Conservation (phyloP, 1,139 yeast species). For the Debaryomycetaceae sp. region DNA sequence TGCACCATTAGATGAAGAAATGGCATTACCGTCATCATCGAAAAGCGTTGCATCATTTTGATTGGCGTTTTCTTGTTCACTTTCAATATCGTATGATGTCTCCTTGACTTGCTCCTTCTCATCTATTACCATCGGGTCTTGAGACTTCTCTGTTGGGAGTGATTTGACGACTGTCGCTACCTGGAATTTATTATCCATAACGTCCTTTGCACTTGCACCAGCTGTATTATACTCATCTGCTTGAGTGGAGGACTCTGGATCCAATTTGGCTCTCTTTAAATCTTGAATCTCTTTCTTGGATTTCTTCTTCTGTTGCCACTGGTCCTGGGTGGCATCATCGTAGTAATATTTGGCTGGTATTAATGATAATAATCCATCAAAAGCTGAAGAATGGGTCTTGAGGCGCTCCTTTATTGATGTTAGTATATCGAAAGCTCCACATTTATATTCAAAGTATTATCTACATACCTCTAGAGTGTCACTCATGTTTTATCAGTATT, state of each 20-base stretch:
- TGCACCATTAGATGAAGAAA: constrained; percentile 10
- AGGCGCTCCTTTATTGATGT: constrained; percentile 59
- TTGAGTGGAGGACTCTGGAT: constrained; percentile 55
- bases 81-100: constrained; percentile 7
- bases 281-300: constrained; percentile 60
- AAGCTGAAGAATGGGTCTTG: constrained; percentile 80
- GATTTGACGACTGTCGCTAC: constrained; percentile 57
- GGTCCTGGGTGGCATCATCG: constrained; percentile 75
- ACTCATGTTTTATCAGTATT: constrained; percentile 22
- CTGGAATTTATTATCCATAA: constrained; percentile 52
- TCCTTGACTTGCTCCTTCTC: constrained; percentile 14
- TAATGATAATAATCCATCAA: constrained; percentile 83
- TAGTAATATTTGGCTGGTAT: constrained; percentile 93
- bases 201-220: constrained; percentile 64
- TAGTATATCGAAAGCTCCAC: neutral
- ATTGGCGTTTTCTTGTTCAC: constrained; percentile 11
- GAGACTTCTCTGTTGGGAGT: constrained; percentile 31
- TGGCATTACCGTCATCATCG: constrained; percentile 76
- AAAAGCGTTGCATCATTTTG: constrained; percentile 34
- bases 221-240: constrained; percentile 40
- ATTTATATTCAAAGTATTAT: neutral
- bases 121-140: constrained; percentile 12
- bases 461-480: constrained; percentile 52
- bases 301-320: constrained; percentile 85
- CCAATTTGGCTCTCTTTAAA: constrained; percentile 68